Conservation (phyloP, 1,139 yeast species). For the Candida mesenterica region DNA sequence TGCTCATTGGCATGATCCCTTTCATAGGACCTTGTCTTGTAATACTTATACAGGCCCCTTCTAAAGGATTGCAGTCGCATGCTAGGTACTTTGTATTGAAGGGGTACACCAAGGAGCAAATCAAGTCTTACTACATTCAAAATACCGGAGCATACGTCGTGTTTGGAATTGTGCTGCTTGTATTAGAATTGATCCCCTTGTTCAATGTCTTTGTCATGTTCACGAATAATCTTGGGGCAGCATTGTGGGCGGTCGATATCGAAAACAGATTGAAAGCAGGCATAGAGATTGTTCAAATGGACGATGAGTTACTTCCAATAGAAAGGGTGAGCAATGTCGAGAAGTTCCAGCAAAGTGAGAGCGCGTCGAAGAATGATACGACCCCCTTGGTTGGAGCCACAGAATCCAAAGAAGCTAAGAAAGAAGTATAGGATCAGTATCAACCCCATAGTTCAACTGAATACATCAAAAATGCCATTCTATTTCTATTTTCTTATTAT, state of each 20-base stretch:
- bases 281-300: slow-evolving; percentile 5
- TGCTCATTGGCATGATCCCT: slow-evolving; percentile 54
- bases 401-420: no score
- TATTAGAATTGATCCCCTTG: slow-evolving; percentile 61
- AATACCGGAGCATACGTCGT: slow-evolving; percentile 37
- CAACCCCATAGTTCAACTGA: background rate
- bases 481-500: no score
- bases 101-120: slow-evolving; percentile 46
- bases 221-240: slow-evolving; percentile 70
- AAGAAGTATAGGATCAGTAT: background rate
- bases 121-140: slow-evolving; percentile 25
- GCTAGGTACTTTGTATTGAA: slow-evolving; percentile 60
- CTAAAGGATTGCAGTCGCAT: slow-evolving; percentile 57
- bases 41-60: slow-evolving; percentile 55
- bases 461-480: slow-evolving; percentile 1
- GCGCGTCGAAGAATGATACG: no score
- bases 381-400: no score
- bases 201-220: slow-evolving; percentile 60
- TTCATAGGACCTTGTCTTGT: slow-evolving; percentile 59
- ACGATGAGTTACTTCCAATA: slow-evolving; percentile 13
- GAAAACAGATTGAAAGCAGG: slow-evolving; percentile 19
- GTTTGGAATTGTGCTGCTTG: slow-evolving; percentile 60
- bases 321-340: no score
- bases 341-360: no score
- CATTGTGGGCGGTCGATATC: slow-evolving; percentile 59